These are phyloP conservation scores for Gilbertella persicaria DNA, from an alignment of 371 early-diverging fungal genomes.

Conservation along the genomic window DNA sequence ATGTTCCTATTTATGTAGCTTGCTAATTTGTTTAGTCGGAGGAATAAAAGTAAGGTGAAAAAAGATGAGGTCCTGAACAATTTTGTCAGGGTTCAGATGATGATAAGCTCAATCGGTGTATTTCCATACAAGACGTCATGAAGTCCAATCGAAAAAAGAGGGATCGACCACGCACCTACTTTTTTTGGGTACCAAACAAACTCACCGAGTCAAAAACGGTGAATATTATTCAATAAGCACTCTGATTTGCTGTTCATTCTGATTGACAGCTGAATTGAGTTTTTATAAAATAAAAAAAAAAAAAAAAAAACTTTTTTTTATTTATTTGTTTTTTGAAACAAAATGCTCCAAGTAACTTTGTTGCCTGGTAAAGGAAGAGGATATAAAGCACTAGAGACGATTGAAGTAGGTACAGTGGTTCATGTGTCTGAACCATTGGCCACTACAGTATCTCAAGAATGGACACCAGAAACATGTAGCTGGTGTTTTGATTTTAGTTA, in stretches of 20 bases:
- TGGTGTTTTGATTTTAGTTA: constrained; percentile 44
- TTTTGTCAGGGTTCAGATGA: background rate
- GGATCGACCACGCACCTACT: too few species aligned
- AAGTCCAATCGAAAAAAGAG: too few species aligned
- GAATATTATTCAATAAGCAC: constrained; percentile 6
- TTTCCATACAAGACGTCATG: too few species aligned
- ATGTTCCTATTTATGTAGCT: background rate
- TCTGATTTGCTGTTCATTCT: too few species aligned
- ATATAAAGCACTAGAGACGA: constrained; percentile 24
- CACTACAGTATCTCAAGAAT: constrained; percentile 40
- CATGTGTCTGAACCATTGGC: constrained; percentile 35
- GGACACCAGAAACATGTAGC: constrained; percentile 42
- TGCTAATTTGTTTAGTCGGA: constrained; percentile 12
- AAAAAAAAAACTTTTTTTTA: too few species aligned
- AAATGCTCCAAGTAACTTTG: constrained; percentile 7
- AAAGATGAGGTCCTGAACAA: background rate
- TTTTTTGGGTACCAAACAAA: constrained; percentile 4
- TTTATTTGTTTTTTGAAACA: background rate
- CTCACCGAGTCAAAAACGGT: constrained; percentile 16
- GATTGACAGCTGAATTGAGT: too few species aligned
- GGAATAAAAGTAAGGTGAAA: background rate
- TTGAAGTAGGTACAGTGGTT: constrained; percentile 29
- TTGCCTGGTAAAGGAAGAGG: constrained; percentile 45
- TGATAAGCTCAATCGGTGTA: too few species aligned
- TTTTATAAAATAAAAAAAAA: too few species aligned